Conservation (phyloP, 306 rosid genomes). For the Crataegus laevigata region DNA sequence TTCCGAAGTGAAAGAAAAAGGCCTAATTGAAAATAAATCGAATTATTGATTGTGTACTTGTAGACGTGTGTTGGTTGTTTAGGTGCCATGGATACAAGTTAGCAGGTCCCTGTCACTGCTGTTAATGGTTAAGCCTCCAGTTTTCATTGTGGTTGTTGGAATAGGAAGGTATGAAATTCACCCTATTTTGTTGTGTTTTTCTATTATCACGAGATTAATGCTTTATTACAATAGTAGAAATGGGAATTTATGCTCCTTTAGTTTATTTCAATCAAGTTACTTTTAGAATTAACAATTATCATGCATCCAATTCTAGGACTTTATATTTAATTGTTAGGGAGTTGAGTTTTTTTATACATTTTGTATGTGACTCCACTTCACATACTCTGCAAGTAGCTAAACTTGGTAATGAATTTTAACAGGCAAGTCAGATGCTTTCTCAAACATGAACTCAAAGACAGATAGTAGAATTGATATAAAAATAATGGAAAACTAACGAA, state of each 20-base stretch:
- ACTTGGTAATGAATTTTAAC: too few species aligned
- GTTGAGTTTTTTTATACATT: background rate
- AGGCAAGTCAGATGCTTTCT: too few species aligned
- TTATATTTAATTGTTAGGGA: background rate
- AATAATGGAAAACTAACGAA: too few species aligned
- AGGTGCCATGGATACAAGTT: conserved; percentile 98
- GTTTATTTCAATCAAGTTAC: background rate
- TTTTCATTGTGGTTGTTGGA: conserved; percentile 79
- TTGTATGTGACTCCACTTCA: too few species aligned
- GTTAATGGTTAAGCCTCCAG: conserved; percentile 67
- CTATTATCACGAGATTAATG: conserved; percentile 1
- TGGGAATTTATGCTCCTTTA: background rate
- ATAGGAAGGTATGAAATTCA: conserved; percentile 59
- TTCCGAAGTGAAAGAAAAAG: too few species aligned
- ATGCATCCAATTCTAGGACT: background rate
- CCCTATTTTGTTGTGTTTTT: background rate
- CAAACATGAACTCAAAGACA: background rate
- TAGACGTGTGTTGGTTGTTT: conserved; percentile 20
- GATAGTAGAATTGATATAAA: background rate
- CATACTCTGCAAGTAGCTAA: too few species aligned
- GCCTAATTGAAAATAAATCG: too few species aligned
- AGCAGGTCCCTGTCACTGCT: conserved; percentile 74
- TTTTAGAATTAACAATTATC: background rate
- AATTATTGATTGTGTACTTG: conserved; percentile 5
- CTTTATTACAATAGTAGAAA: conserved; percentile 7